phyloP scores from a whole-genome alignment of 768 basidiomycete species.

The Candolleomyces aberdarensis region DNA sequence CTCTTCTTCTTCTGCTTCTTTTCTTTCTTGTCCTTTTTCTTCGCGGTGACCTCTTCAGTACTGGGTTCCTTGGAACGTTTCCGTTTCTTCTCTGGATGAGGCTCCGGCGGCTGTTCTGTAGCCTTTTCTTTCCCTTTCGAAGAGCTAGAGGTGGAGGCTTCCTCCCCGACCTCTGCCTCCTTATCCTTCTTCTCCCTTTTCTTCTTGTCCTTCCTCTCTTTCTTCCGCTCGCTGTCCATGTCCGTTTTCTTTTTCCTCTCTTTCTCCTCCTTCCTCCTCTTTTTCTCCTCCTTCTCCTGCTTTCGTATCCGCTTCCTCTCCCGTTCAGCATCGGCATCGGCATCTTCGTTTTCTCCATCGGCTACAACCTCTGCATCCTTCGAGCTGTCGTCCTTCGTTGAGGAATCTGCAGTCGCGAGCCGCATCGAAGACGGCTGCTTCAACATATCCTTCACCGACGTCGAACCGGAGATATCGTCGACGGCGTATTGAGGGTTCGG shows the following conservation, averaged over 20 bases:
- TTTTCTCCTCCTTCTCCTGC: conserved; percentile 16
- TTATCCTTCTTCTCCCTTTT: conserved; percentile 12
- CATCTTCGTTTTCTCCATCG: not conserved
- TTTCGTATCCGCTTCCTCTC: conserved; percentile 15
- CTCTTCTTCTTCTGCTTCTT: conserved; percentile 3
- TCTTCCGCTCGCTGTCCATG: conserved; percentile 14
- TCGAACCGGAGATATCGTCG: not conserved
- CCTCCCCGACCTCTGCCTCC: conserved; percentile 4
- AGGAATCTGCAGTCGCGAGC: conserved; percentile 13
- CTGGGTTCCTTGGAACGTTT: conserved; percentile 12
- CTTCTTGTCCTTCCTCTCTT: conserved; percentile 12
- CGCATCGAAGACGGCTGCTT: conserved; percentile 11
- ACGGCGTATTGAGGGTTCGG: not conserved
- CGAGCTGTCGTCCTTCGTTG: conserved; percentile 12
- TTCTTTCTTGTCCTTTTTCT: not conserved
- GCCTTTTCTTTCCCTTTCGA: conserved; percentile 1
- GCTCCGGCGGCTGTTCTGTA: not conserved
- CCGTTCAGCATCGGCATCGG: conserved; percentile 9
- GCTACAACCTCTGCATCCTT: not conserved
- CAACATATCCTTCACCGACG: not conserved
- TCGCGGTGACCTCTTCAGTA: too few species aligned
- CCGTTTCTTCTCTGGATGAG: conserved; percentile 8
- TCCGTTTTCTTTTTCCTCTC: conserved; percentile 7
- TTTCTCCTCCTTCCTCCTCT: conserved; percentile 13
- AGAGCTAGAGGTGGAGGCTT: not conserved